Evolutionary conservation across 306 rosid species (phyloP).

Genomic region (Vigna unguiculata): DNA sequence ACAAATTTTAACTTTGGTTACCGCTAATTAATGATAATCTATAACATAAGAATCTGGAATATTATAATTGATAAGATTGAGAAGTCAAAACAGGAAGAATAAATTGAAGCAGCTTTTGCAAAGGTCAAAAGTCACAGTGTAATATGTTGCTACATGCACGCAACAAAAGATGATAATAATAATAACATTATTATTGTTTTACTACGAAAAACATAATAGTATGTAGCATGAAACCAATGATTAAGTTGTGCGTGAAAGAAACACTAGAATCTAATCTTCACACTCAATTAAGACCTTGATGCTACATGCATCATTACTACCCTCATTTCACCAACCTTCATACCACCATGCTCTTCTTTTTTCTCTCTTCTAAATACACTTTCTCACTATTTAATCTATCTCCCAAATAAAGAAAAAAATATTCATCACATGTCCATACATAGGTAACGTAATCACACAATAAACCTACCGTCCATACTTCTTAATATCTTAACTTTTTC

Average conservation of each 20-base stretch:
- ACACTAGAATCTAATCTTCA: conserved; percentile 9
- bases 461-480: too few relatives aligned
- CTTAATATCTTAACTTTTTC: too few relatives aligned
- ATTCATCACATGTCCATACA: too few relatives aligned
- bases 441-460: too few relatives aligned
- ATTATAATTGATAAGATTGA: conserved; percentile 4
- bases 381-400: neutral
- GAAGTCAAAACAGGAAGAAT: conserved; percentile 4
- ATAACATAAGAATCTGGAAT: neutral
- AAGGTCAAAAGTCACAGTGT: conserved; percentile 4
- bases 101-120: conserved; percentile 8
- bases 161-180: neutral
- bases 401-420: too few relatives aligned
- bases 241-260: conserved; percentile 45
- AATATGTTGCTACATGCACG: conserved; percentile 2
- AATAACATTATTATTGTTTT: neutral
- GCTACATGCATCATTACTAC: conserved; percentile 21
- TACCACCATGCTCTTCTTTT: neutral
- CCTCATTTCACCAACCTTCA: conserved; percentile 19
- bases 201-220: conserved; percentile 33
- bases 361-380: neutral
- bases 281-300: conserved; percentile 14
- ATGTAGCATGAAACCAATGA: conserved; percentile 41
- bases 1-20: neutral
- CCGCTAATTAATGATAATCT: too few relatives aligned